phyloP scores from a whole-genome alignment of 2,329 filamentous ascomycete species.

The Dactylellina sp. region DNA sequence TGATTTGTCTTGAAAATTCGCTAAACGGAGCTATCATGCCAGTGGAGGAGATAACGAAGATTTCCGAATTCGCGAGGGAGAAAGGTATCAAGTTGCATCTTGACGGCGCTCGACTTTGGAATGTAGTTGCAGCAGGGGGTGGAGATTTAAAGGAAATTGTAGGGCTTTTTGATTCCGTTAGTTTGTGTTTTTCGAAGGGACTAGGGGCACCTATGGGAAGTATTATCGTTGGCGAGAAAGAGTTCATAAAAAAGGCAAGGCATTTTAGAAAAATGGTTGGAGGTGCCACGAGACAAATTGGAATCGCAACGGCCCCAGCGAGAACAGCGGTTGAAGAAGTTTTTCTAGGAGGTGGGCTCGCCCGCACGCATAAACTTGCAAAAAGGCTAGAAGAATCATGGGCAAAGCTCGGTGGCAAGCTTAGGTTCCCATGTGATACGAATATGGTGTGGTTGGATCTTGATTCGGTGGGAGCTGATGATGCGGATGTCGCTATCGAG shows the following conservation, averaged over 20 bases:
- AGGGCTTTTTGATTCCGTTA: slow-evolving; percentile 67
- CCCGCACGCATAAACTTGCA: slow-evolving; percentile 72
- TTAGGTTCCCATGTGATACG: slow-evolving; percentile 79
- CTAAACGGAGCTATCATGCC: slow-evolving; percentile 63
- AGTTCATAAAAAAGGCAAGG: slow-evolving; percentile 46
- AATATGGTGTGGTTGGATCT: slow-evolving; percentile 92
- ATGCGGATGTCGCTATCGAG: slow-evolving; percentile 69
- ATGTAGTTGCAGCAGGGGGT: slow-evolving; percentile 66
- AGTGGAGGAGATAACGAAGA: slow-evolving; percentile 62
- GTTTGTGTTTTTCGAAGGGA: slow-evolving; percentile 69
- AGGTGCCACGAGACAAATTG: slow-evolving; percentile 80
- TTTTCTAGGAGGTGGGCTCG: slow-evolving; percentile 76
- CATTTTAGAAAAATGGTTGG: slow-evolving; percentile 77
- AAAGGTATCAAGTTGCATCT: slow-evolving; percentile 67
- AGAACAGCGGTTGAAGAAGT: slow-evolving; percentile 82
- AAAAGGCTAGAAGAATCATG: slow-evolving; percentile 74
- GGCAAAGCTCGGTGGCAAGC: slow-evolving; percentile 75
- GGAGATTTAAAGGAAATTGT: slow-evolving; percentile 59
- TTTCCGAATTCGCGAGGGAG: slow-evolving; percentile 62
- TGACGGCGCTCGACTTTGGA: slow-evolving; percentile 69
- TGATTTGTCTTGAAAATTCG: slow-evolving; percentile 66
- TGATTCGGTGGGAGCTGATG: slow-evolving; percentile 69
- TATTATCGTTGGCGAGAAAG: slow-evolving; percentile 57
- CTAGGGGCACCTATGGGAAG: slow-evolving; percentile 69
- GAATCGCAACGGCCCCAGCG: slow-evolving; percentile 80